Evolutionary conservation across 2,329 filamentous ascomycete genomes (phyloP).

Genomic region (Ceratocystis variospora): DNA sequence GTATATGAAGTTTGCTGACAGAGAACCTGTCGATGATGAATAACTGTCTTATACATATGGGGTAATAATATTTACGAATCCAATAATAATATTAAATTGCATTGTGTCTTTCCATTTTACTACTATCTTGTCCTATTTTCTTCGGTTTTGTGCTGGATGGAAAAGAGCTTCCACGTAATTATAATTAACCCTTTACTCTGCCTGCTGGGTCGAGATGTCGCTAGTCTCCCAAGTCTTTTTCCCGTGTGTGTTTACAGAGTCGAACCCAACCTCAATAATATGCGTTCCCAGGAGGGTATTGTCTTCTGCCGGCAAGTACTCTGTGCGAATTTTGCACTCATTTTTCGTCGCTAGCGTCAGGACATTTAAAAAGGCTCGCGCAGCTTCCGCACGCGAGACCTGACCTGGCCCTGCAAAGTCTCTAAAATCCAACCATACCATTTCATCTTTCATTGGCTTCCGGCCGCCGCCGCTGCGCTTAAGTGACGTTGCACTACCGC

Average conservation of each 20-base stretch:
- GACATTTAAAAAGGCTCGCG: constrained; percentile 63
- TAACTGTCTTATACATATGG: constrained; percentile 34
- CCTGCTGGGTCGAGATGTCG: not conserved
- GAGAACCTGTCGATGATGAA: constrained; percentile 48
- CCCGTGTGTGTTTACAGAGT: not conserved
- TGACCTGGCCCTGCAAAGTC: constrained; percentile 47
- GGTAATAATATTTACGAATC: not conserved
- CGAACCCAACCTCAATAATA: constrained; percentile 16
- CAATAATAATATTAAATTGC: not conserved
- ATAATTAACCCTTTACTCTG: not conserved
- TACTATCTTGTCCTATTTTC: not conserved
- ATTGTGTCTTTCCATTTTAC: not conserved
- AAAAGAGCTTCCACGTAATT: too few species aligned
- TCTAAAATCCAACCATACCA: constrained; percentile 49
- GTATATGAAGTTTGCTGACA: constrained; percentile 70
- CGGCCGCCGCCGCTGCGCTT: not conserved
- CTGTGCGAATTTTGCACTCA: constrained; percentile 39
- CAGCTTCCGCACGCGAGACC: constrained; percentile 47
- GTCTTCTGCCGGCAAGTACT: constrained; percentile 24
- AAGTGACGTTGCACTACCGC: not conserved
- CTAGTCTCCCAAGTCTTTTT: not conserved
- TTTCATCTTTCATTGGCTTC: not conserved
- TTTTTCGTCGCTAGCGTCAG: constrained; percentile 56
- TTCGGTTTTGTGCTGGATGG: not conserved
- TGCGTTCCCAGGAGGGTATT: constrained; percentile 11